These are phyloP conservation scores for Litsea cubeba DNA, from an alignment of 164 flowering plant genomes.

Conservation along the genomic window DNA sequence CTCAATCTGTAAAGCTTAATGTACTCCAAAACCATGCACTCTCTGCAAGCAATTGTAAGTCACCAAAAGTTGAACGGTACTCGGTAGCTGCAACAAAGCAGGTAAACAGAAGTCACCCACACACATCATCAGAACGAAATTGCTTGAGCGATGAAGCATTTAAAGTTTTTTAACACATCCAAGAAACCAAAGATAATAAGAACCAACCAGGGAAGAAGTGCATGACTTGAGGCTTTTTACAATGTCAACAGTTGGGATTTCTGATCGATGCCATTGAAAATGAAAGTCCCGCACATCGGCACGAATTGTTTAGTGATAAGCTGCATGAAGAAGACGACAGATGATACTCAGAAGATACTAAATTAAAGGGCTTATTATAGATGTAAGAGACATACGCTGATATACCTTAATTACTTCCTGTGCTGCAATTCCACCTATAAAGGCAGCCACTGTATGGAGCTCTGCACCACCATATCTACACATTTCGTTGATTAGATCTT, in stretches of 20 bases:
- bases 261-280: conserved; percentile 92
- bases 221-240: not conserved
- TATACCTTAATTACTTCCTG: conserved; percentile 93
- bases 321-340: conserved; percentile 33
- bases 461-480: conserved; percentile 95
- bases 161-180: no score
- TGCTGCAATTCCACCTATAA: conserved; percentile 83
- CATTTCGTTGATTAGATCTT: conserved; percentile 91
- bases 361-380: not conserved
- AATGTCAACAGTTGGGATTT: conserved; percentile 63
- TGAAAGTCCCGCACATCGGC: conserved; percentile 88
- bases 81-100: no score
- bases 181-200: no score
- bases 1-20: no score
- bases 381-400: not conserved
- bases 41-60: no score
- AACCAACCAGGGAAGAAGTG: not conserved
- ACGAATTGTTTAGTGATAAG: conserved; percentile 89
- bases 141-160: no score
- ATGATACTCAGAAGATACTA: not conserved
- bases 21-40: no score
- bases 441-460: conserved; percentile 93
- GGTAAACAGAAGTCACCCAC: no score
- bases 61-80: no score
- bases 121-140: no score